Base-by-base conservation (phyloP, 139 green algal genomes). In the Chlamydomonas asymmetrica region DNA sequence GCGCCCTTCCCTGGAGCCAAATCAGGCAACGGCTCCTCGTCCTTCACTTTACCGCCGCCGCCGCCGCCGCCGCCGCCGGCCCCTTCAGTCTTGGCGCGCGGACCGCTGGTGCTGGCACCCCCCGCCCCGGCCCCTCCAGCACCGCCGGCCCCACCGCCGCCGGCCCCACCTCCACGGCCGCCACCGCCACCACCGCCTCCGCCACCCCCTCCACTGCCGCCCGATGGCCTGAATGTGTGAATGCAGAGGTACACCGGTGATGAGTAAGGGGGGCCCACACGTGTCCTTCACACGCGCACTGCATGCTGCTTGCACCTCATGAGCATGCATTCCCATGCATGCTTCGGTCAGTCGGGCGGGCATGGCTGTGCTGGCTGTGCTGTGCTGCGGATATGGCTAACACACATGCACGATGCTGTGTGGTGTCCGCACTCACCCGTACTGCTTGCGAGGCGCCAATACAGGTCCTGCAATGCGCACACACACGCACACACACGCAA, bases 161-260 rank as follows among this genome's bases (percentile, higher is more conserved):
- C 54, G n/a, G 41, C 43, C 56, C 52, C 45, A 32, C 48, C 61
- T 70, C 61, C 13, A 39, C 52, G 52, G 43, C 66, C 56, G 18
- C 57, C 62, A 49, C 76, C 63, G 31, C 48, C 73, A 29, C 67
- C 48, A 23, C 50, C 65, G 31, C 41, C 75, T 32, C 59, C 38
- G 41, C 72, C 50, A 31, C 50, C 45, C 40, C 74, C 40, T 49
- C 48, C 57, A 37, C 45, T 66, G 63, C 32, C 22, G 3, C 37
- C 80, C 76, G 29, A 64, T 78, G 27, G 72, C 76, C 7, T 75
- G 49, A 45, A 60, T 32, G 23, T 41, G 45, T n/a, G n/a, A n/a
- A n/a, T 10, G 10, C 10, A 52, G 45, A 16, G 45, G 45, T 52
- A 52, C 45, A 52, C 10, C 45, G 45, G 45, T 52, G 45, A n/a